A percentile compares a stretch with the other conserved stretches of the same genome.
Evolutionary conservation across 805 yeast species (phyloP).

Genomic region (Pichia membranifaciens): DNA sequence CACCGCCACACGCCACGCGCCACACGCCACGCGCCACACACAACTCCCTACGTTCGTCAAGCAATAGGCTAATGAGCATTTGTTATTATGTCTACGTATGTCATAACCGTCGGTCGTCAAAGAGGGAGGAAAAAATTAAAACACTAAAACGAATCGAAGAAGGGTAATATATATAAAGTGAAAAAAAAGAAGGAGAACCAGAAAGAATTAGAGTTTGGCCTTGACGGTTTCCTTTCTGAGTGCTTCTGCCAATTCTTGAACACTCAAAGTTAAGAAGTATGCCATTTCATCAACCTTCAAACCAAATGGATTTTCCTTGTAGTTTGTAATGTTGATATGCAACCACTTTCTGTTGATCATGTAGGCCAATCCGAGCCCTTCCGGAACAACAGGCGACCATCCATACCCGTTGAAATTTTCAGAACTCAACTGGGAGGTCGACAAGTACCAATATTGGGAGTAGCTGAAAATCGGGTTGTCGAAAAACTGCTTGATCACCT

Average conservation of each 20-base stretch:
- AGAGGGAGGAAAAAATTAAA: too few relatives aligned
- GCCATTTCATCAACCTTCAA: constrained; percentile 52
- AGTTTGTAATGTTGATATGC: constrained; percentile 78
- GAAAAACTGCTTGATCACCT: constrained; percentile 53
- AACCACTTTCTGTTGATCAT: constrained; percentile 82
- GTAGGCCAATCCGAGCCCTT: constrained; percentile 91
- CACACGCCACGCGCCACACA: too few relatives aligned
- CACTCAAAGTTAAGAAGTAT: constrained; percentile 67
- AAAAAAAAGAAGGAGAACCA: background rate
- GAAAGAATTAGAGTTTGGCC: constrained; percentile 16
- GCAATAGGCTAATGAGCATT: too few relatives aligned
- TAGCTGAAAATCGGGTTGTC: constrained; percentile 70
- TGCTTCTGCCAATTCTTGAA: constrained; percentile 71
- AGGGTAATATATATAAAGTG: background rate
- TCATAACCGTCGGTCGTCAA: too few relatives aligned
- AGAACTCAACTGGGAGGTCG: constrained; percentile 85
- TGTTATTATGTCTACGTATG: too few relatives aligned
- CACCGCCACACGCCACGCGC: background rate
- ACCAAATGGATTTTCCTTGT: constrained; percentile 54
- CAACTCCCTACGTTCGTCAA: too few relatives aligned
- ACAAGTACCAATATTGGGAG: constrained; percentile 78
- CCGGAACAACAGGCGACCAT: constrained; percentile 90
- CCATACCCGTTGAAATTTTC: constrained; percentile 89
- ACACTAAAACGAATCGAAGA: background rate
- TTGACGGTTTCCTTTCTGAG: constrained; percentile 32